Base-by-base conservation (phyloP, 331 rosid species). In the Spiraea crenata region DNA sequence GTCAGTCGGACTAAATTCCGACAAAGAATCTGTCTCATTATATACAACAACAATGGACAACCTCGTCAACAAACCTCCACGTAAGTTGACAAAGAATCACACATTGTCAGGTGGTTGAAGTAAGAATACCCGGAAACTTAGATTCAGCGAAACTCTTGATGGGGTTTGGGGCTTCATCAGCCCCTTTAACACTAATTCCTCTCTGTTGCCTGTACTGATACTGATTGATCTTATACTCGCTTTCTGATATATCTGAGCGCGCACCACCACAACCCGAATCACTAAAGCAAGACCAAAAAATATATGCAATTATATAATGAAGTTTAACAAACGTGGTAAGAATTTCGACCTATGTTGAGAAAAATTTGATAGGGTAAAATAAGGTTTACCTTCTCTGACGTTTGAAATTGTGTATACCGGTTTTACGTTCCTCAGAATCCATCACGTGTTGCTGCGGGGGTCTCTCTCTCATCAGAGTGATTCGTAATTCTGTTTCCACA, bases 181-280 rank as follows among this genome's bases (percentile, higher is more conserved):
- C 90, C 37, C 99, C 98, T 82, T 95, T 97, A 72, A 95, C 84
- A 7, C 96, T 91, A 69, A 95, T 91, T 70, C 89, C 99, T 58
- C 99, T 87, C 74, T 49, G 82, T 38, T 13, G 81, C 16, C 93
- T 85, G 69, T 89, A 95, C 65, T 95, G 31, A 71, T 89, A 95
- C 65, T 95, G 31, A 25, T 25, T 2, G 31, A 25, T 96, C 69
- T 71, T 82, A 55, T 91, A 93, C 65, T 91, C 96, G 15, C 42
- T 80, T 54, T 91, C 99, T 0, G 98, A 83, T 93, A 91, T 95
- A 75, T 81, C 85, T 56, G 0, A 91, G 56, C 88, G 81, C 3
- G 85, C 64, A 57, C 78, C 91, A 63, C 92, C 99, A 71, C 87
- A 80, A 54, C 91, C 97, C 3, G 93, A 91, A 76, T 89, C 97